Evolutionary conservation across 1,284 basidiomycete species (phyloP), one percentile per base, ranked within the genome.

Genomic region (Flammula alnicola): DNA sequence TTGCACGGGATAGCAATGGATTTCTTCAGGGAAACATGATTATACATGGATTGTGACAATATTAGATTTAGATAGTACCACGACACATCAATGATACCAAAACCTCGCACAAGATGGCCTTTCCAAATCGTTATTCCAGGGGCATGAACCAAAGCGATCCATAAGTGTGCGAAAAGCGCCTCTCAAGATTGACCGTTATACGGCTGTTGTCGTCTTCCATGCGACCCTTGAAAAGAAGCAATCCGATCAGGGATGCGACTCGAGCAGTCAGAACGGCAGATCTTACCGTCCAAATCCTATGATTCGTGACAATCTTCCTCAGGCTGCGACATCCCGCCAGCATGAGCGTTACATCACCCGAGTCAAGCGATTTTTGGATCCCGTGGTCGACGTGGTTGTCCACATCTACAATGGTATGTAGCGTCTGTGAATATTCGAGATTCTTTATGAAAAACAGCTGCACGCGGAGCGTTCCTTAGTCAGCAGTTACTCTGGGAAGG

Each of bases 281-380:
- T 55, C 72, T 57, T 57, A 86, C 86, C 58, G 71, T 80, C 84
- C 84, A 88, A 7, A 79, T 62, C 30, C 83, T 71, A 33, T 73
- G 74, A 51, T 77, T 78, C 22, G 76, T 79, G 25, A 84, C 64
- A 31, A 88, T 69, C 49, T 68, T 78, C 41, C 64, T 63, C 47
- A 85, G 63, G 25, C 55, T 71, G 9, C 65, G 69, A 11, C 75
- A 73, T 3, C 51, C 50, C 17, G 59, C 56, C 72, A 84, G 78
- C 49, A 86, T 60, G 23, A 61, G 49, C 11, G 63, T 64, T 5
- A 78, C 75, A 39, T 73, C 72, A 11, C 74, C 71, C 25, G 66
- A 69, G 31, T 63, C 71, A 23, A 85, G 66, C 7, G 66, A 65
- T 22, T 67, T 61, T 29, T 70, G 72, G n/a, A 70, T 63, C 8